phyloP scores from a whole-genome alignment of 1,139 yeast species.

The Suhomyces taliae region DNA sequence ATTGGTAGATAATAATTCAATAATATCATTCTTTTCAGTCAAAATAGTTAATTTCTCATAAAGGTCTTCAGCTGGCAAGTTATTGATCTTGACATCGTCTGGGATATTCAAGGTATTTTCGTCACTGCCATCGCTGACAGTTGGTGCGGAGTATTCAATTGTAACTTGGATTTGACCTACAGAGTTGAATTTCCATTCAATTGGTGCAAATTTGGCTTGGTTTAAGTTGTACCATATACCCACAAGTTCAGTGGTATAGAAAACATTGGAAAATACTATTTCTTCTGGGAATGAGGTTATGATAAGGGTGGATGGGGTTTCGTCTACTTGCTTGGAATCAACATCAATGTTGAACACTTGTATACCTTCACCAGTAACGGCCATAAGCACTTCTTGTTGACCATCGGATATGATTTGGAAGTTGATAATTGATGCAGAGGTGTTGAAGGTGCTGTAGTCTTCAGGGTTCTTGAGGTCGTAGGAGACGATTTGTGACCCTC shows the following conservation, averaged over 20 bases:
- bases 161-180: conserved; percentile 18
- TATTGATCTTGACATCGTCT: conserved; percentile 14
- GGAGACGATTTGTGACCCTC: conserved; percentile 5
- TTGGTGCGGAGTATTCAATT: conserved; percentile 14
- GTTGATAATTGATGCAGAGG: conserved; percentile 4
- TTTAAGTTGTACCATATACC: conserved; percentile 43
- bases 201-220: conserved; percentile 23
- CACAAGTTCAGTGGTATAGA: conserved; percentile 12
- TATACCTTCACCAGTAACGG: conserved; percentile 30
- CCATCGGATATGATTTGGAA: conserved; percentile 8
- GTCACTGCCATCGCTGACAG: neutral
- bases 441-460: conserved; percentile 4
- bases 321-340: conserved; percentile 9
- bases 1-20: conserved; percentile 37
- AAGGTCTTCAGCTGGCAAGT: conserved; percentile 27
- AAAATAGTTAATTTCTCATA: conserved; percentile 19
- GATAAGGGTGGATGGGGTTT: conserved; percentile 12
- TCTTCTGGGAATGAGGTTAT: conserved; percentile 9
- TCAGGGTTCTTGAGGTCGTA: conserved; percentile 6
- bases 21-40: conserved; percentile 13
- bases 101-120: conserved; percentile 16
- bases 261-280: conserved; percentile 15
- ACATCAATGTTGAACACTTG: conserved; percentile 32
- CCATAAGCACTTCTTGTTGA: conserved; percentile 22
- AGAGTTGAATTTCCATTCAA: conserved; percentile 21